Conservation (phyloP, 176 grass and related monocot genomes). For the Zizania latifolia region DNA sequence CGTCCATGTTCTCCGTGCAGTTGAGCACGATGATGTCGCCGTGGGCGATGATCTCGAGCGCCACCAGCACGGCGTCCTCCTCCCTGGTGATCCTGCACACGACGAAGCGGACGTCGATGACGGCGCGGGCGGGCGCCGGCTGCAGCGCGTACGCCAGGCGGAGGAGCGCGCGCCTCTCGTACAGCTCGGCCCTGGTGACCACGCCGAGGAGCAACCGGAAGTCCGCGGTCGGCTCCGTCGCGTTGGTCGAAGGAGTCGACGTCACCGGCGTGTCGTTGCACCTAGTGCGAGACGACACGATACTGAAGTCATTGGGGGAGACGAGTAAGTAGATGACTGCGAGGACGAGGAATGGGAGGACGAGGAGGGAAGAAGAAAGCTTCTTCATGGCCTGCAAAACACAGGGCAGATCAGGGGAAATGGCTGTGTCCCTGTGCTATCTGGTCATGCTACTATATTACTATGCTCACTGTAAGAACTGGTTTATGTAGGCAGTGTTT, state of each 20-base stretch:
- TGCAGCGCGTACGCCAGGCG: constrained; percentile 44
- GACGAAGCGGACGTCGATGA: constrained; percentile 50
- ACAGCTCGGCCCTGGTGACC: constrained; percentile 18
- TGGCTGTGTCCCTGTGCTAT: neutral
- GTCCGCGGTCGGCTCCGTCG: neutral
- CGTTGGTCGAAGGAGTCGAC: neutral
- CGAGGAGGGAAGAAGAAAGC: neutral
- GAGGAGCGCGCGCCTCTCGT: constrained; percentile 35
- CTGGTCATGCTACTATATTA: neutral
- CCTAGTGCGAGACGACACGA: neutral
- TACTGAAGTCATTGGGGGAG: constrained; percentile 20
- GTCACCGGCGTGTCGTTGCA: neutral
- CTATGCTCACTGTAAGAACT: neutral
- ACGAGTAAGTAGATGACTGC: constrained; percentile 17
- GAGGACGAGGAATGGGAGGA: constrained; percentile 22
- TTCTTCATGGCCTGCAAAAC: neutral
- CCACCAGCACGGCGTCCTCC: constrained; percentile 39
- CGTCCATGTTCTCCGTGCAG: constrained; percentile 72
- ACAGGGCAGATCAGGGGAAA: neutral
- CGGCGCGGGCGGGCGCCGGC: neutral
- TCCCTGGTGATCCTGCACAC: constrained; percentile 30
- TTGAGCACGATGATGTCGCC: constrained; percentile 56
- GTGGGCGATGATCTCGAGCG: constrained; percentile 38
- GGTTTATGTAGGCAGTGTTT: neutral
- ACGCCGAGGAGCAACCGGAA: constrained; percentile 40